Evolutionary conservation across 2,329 filamentous ascomycete species (phyloP), one percentile per base, ranked within the genome.

Genomic region (Aspergillus hortae): DNA sequence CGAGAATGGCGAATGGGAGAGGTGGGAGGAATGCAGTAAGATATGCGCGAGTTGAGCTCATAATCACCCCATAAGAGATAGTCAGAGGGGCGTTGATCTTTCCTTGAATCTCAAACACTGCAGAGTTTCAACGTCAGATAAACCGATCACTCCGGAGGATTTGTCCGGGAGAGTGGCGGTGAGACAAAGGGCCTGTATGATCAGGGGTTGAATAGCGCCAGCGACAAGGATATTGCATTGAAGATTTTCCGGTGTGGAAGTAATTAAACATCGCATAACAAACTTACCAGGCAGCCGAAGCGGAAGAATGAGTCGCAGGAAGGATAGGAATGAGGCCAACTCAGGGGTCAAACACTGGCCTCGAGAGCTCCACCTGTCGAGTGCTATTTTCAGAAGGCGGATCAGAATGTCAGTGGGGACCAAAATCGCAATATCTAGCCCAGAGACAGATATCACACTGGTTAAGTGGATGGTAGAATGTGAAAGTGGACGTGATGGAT

Each of bases 31-130:
- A 30, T 54, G 52, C 49, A 46, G 49, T 49, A 44, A 52, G 30
- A 52, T 40, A 30, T 45, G 27, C 38, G 45, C 44, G 36, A 42
- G 33, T 17, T 48, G 48, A 54, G 52, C 35, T 35, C 40, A 49
- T 36, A 48, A 52, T 55, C 49, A 56, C 46, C 47, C 49, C 46
- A 54, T 56, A 46, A 27, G 36, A 45, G 23, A 19, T 33, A 23
- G 41, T 23, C 33, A 40, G 23, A 35, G 35, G 23, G 44, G 30
- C 23, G 44, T 46, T 9, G 40, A 43, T 52, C 30, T 41, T 25
- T 45, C 44, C 30, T 23, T 27, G 44, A 42, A 25, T 17, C 47
- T 38, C 15, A 2, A 36, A n/a, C 23, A 14, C 25, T 41, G 27
- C 42, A 15, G 32, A 32, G 42, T 21, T 32, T 49, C 33, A 45